phyloP scores from a whole-genome alignment of 208 protist species.

The Leishmania martiniquensis region DNA sequence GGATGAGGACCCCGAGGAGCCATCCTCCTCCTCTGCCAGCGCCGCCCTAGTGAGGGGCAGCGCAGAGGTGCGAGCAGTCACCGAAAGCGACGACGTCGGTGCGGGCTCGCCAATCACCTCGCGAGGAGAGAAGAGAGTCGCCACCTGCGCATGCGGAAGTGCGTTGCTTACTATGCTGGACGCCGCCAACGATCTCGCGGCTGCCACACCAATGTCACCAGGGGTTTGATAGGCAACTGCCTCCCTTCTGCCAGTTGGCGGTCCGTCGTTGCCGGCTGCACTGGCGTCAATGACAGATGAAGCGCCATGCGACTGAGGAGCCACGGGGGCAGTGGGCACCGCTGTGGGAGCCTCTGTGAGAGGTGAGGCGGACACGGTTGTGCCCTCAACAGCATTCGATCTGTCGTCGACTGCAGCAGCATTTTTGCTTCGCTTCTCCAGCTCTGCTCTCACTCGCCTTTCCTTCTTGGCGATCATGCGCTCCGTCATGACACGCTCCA shows the following conservation, averaged over 20 bases:
- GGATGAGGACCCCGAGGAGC: background rate
- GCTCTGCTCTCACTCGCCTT: slow-evolving; percentile 50
- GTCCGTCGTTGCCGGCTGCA: background rate
- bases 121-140: background rate
- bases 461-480: slow-evolving; percentile 89
- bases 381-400: background rate
- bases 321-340: background rate
- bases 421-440: slow-evolving; percentile 21
- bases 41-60: background rate
- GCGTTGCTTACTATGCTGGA: background rate
- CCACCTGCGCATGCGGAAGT: background rate
- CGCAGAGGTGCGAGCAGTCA: background rate
- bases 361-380: background rate
- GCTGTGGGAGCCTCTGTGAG: background rate
- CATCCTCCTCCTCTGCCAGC: background rate
- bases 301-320: background rate
- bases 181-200: background rate
- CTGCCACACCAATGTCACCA: slow-evolving; percentile 38
- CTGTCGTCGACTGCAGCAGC: slow-evolving; percentile 3
- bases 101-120: background rate
- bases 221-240: slow-evolving; percentile 26
- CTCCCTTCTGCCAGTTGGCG: background rate
- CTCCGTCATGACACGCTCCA: slow-evolving; percentile 80
- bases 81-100: background rate
- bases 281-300: background rate